Evolutionary conservation across 2,329 filamentous ascomycete genomes (phyloP).

Genomic region (Neurospora crassa): DNA sequence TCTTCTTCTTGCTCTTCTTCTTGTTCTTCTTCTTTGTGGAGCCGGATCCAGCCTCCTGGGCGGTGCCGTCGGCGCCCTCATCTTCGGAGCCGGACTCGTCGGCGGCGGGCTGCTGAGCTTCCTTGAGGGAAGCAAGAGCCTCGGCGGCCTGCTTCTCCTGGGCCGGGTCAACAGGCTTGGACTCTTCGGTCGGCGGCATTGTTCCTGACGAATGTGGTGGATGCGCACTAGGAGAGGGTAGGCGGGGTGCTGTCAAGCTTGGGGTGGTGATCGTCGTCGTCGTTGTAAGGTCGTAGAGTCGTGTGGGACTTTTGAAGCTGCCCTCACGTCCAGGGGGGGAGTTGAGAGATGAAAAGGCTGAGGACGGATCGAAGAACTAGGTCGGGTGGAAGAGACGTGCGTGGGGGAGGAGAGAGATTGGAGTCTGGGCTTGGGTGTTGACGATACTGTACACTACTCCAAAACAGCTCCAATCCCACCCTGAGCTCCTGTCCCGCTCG

Average conservation of each 20-base stretch:
- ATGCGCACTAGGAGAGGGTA: neutral
- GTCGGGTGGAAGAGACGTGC: neutral
- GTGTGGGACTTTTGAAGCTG: neutral
- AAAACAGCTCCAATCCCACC: neutral
- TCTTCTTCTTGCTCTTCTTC: slow-evolving; percentile 56
- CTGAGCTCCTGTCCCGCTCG: neutral
- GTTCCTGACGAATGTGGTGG: slow-evolving; percentile 20
- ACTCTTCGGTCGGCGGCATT: slow-evolving; percentile 41
- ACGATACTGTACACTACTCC: neutral
- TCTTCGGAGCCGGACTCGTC: slow-evolving; percentile 35
- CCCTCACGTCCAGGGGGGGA: neutral
- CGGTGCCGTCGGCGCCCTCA: slow-evolving; percentile 27
- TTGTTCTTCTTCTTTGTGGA: slow-evolving; percentile 46
- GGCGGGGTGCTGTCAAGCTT: neutral
- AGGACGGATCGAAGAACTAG: neutral
- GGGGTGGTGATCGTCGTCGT: neutral
- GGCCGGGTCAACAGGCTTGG: slow-evolving; percentile 48
- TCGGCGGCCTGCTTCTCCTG: slow-evolving; percentile 33
- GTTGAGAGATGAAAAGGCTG: neutral
- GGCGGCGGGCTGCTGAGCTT: slow-evolving; percentile 34
- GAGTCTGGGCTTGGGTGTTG: neutral
- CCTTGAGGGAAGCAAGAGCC: slow-evolving; percentile 26
- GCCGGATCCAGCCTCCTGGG: slow-evolving; percentile 14
- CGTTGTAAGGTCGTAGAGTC: neutral
- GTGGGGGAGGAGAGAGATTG: neutral